phyloP scores from a whole-genome alignment of 257 asterid genomes.

The Solanum paucissectum region DNA sequence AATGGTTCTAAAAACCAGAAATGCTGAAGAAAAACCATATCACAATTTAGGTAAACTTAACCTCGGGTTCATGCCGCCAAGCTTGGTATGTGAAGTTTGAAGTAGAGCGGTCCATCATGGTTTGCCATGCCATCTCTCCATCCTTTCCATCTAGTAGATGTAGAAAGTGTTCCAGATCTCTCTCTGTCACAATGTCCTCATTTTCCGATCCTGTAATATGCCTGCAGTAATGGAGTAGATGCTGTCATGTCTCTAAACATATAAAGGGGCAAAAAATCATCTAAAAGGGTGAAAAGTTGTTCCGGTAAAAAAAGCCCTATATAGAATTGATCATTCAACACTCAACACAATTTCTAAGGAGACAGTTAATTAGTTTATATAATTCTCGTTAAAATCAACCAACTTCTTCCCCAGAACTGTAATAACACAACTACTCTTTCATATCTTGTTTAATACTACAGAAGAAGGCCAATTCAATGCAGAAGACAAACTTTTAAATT shows the following conservation, averaged over 20 bases:
- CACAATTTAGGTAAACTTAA: slow-evolving; percentile 10
- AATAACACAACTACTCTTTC: neutral
- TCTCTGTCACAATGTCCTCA: slow-evolving; percentile 32
- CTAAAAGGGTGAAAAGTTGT: neutral
- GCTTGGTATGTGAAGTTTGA: slow-evolving; percentile 82
- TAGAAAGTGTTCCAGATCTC: slow-evolving; percentile 62
- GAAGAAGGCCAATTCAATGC: neutral
- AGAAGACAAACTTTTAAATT: neutral
- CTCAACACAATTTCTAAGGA: neutral
- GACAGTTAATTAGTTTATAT: neutral
- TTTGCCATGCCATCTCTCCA: slow-evolving; percentile 84
- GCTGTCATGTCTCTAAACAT: neutral
- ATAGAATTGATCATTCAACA: neutral
- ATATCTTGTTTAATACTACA: neutral
- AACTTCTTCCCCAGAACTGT: neutral
- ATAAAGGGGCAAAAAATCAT: neutral
- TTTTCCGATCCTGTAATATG: slow-evolving; percentile 30
- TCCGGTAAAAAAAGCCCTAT: neutral
- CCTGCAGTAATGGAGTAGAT: slow-evolving; percentile 18
- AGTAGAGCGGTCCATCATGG: slow-evolving; percentile 83
- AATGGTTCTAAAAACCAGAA: neutral
- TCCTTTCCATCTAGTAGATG: slow-evolving; percentile 56
- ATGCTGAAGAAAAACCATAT: neutral
- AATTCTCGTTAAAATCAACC: neutral
- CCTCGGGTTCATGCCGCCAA: slow-evolving; percentile 96